phyloP scores from a whole-genome alignment of 192 early-diverging fungal genomes.

The Gonapodya sp. region DNA sequence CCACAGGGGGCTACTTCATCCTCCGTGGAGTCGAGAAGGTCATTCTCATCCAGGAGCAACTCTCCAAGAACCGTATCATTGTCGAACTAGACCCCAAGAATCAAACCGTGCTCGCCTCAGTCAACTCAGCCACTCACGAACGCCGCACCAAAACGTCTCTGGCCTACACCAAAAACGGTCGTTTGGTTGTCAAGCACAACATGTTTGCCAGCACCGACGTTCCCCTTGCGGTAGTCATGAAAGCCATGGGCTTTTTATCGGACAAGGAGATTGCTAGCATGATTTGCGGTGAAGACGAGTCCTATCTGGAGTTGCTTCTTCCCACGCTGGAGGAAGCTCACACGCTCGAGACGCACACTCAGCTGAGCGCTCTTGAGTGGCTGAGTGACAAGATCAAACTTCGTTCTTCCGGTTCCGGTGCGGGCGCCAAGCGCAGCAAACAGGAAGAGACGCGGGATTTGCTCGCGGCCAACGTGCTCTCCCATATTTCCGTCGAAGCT shows the following conservation, averaged over 20 bases:
- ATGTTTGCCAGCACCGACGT: constrained; percentile 69
- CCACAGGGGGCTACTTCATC: constrained; percentile 85
- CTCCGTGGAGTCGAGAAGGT: constrained; percentile 95
- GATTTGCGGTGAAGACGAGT: constrained; percentile 76
- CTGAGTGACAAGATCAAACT: constrained; percentile 72
- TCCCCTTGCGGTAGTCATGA: constrained; percentile 77
- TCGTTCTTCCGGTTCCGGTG: constrained; percentile 25
- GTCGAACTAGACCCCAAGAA: constrained; percentile 70
- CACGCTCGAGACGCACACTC: constrained; percentile 67
- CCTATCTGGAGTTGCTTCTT: constrained; percentile 71
- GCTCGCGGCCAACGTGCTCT: constrained; percentile 73
- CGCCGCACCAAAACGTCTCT: constrained; percentile 90
- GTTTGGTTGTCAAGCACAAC: constrained; percentile 70
- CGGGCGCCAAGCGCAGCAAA: constrained; percentile 16
- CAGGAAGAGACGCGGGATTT: constrained; percentile 82
- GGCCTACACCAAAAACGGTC: constrained; percentile 45
- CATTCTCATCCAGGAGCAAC: constrained; percentile 94
- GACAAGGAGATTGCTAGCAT: constrained; percentile 93
- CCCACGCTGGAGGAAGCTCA: constrained; percentile 81
- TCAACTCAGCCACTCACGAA: constrained; percentile 84
- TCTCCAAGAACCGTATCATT: constrained; percentile 98
- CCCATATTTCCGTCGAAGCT: constrained; percentile 77
- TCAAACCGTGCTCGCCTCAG: constrained; percentile 70
- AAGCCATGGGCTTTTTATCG: constrained; percentile 88
- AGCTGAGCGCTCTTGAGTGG: constrained; percentile 83